Evolutionary conservation across 2,329 filamentous ascomycete species (phyloP).

Genomic region (Aspergillus ruber): DNA sequence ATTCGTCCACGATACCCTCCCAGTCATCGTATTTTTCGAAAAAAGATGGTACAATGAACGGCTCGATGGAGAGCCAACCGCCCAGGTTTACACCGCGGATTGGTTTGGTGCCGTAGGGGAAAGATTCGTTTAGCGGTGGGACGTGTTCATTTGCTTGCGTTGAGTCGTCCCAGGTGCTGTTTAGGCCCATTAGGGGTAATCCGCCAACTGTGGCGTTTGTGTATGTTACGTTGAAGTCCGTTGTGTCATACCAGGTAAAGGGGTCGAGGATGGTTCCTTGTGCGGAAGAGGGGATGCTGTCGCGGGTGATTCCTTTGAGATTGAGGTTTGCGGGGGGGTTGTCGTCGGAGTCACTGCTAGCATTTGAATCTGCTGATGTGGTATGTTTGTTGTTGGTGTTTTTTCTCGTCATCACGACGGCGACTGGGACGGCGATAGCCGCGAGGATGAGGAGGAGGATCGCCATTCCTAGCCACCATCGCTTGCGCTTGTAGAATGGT

Average conservation of each 20-base stretch:
- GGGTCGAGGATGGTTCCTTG: conserved; percentile 78
- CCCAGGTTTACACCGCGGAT: conserved; percentile 89
- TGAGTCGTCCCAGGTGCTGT: conserved; percentile 79
- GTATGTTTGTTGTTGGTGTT: conserved; percentile 28
- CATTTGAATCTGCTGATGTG: conserved; percentile 11
- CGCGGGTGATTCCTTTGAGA: conserved; percentile 49
- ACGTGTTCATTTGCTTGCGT: conserved; percentile 70
- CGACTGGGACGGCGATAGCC: conserved; percentile 62
- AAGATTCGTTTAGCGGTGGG: conserved; percentile 66
- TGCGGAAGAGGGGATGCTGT: conserved; percentile 58
- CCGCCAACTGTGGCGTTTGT: conserved; percentile 78
- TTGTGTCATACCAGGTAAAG: conserved; percentile 83
- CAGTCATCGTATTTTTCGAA: conserved; percentile 61
- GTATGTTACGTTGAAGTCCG: conserved; percentile 90
- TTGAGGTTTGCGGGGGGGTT: conserved; percentile 36
- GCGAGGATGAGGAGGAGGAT: conserved; percentile 48
- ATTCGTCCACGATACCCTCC: conserved; percentile 78
- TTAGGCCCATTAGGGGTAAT: conserved; percentile 85
- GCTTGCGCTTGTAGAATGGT: conserved; percentile 36
- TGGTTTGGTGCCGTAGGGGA: conserved; percentile 71
- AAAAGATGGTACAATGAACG: conserved; percentile 89
- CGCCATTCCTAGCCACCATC: conserved; percentile 49
- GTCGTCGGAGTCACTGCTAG: conserved; percentile 11
- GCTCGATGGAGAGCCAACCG: conserved; percentile 89
- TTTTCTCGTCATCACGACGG: conserved; percentile 61